A percentile compares a stretch with the other conserved stretches of the same genome.
Conservation (phyloP, 2,329 filamentous ascomycete species). For the Aspergillus transmontanensis region DNA sequence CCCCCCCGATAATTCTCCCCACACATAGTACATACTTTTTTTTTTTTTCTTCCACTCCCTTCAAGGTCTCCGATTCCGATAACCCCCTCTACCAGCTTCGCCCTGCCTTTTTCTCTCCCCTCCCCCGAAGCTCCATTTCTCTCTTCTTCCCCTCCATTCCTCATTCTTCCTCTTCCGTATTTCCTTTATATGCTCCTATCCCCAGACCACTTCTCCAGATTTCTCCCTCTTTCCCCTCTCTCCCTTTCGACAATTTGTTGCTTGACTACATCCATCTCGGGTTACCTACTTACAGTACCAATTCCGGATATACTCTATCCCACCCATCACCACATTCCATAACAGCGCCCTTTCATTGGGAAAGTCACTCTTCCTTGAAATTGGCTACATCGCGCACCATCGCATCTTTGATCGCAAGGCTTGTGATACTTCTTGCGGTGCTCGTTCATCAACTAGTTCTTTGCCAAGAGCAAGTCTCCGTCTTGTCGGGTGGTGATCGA, state of each 20-base stretch:
- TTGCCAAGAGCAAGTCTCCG: slow-evolving; percentile 18
- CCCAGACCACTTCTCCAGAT: slow-evolving; percentile 32
- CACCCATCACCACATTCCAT: slow-evolving; percentile 4
- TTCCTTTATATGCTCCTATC: slow-evolving; percentile 30
- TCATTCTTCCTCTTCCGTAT: slow-evolving; percentile 21
- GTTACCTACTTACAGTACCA: slow-evolving; percentile 6
- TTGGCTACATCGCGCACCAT: not conserved
- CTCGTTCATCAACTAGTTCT: slow-evolving; percentile 11
- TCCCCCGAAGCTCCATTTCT: slow-evolving; percentile 29
- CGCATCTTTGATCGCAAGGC: slow-evolving; percentile 11
- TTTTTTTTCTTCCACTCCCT: not conserved
- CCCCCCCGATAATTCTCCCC: no score
- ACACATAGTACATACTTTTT: no score
- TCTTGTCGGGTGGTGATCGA: slow-evolving; percentile 32
- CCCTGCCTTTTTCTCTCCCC: slow-evolving; percentile 24
- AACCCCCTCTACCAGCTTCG: slow-evolving; percentile 23
- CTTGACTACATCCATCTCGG: slow-evolving; percentile 18
- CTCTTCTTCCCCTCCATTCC: slow-evolving; percentile 29
- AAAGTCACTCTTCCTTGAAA: slow-evolving; percentile 1
- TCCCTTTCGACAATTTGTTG: slow-evolving; percentile 13
- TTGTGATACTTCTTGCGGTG: slow-evolving; percentile 19
- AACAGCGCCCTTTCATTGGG: not conserved
- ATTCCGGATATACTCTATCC: slow-evolving; percentile 8
- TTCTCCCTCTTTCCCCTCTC: slow-evolving; percentile 24
- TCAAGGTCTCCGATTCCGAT: slow-evolving; percentile 30